Percentiles rank a stretch among this genome's conserved stretches.
Evolutionary conservation across 2,329 filamentous ascomycete genomes (phyloP).

Genomic region (Fusarium sp.): DNA sequence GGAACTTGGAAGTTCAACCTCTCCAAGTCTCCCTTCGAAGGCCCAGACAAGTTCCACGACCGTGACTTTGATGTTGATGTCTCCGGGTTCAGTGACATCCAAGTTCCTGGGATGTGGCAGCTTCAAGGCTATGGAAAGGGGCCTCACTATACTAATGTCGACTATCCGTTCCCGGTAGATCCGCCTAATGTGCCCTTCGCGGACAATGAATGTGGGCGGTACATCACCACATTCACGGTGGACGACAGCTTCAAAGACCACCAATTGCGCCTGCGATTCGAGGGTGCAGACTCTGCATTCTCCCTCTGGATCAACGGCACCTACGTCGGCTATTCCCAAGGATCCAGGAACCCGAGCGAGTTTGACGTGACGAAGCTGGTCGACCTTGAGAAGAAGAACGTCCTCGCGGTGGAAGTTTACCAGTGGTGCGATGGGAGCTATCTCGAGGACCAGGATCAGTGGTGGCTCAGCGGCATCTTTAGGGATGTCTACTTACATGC

Average conservation of each 20-base stretch:
- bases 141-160: conserved; percentile 70
- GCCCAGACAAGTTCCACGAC: not conserved
- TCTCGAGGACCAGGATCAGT: not conserved
- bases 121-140: conserved; percentile 66
- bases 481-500: not conserved
- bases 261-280: not conserved
- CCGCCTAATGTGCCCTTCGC: conserved; percentile 69
- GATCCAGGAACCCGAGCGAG: not conserved
- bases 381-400: rapidly evolving
- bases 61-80: not conserved
- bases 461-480: not conserved
- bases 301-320: not conserved
- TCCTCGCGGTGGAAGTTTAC: not conserved
- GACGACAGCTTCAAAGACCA: not conserved
- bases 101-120: not conserved
- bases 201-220: conserved; percentile 73
- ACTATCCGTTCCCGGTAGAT: conserved; percentile 73
- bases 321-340: not conserved
- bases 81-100: not conserved
- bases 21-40: not conserved
- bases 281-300: not conserved
- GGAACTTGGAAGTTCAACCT: not conserved
- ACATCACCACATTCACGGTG: conserved; percentile 43
- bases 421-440: not conserved
- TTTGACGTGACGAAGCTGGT: not conserved